These are phyloP conservation scores for Colletotrichum australisinense DNA, from an alignment of 2,329 filamentous ascomycete species.

Conservation along the genomic window DNA sequence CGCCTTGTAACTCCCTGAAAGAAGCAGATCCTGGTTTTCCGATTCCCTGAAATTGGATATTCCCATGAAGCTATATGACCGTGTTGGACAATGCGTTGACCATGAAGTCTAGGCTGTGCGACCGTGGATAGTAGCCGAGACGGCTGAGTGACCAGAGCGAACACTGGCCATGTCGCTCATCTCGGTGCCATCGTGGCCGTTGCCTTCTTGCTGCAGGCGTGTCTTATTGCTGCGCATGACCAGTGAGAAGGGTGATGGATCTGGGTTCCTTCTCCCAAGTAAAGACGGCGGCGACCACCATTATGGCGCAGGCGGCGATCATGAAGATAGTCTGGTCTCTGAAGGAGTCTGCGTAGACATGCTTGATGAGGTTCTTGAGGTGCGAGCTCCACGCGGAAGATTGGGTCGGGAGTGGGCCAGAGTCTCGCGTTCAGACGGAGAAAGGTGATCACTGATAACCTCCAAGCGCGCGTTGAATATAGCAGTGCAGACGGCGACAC, in stretches of 20 bases:
- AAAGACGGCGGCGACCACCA: slow-evolving; percentile 56
- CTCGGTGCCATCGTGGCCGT: slow-evolving; percentile 22
- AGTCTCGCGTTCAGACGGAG: slow-evolving; percentile 49
- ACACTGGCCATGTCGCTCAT: slow-evolving; percentile 31
- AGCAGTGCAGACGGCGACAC: slow-evolving; percentile 68
- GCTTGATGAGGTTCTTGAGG: slow-evolving; percentile 48
- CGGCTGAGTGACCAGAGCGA: neutral
- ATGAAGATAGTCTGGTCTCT: slow-evolving; percentile 58
- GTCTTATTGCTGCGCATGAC: slow-evolving; percentile 26
- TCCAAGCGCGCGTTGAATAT: slow-evolving; percentile 63
- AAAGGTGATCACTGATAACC: slow-evolving; percentile 50
- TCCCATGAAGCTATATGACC: neutral
- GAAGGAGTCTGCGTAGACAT: slow-evolving; percentile 59
- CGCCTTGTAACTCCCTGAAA: slow-evolving; percentile 12
- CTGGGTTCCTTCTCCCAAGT: slow-evolving; percentile 56
- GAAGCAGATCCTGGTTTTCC: slow-evolving; percentile 9
- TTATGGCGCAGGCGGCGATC: slow-evolving; percentile 55
- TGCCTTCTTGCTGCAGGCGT: neutral
- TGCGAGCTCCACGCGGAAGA: slow-evolving; percentile 47
- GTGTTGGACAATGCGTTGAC: neutral
- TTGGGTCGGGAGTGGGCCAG: slow-evolving; percentile 57
- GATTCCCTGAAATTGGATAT: slow-evolving; percentile 8
- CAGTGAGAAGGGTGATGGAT: slow-evolving; percentile 40
- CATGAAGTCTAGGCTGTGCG: neutral
- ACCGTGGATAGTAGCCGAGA: neutral